A percentile compares a stretch with the other conserved stretches of the same genome.
Evolutionary conservation across 495 filamentous ascomycete species (phyloP).

Genomic region (Aspergillus mulundensis): DNA sequence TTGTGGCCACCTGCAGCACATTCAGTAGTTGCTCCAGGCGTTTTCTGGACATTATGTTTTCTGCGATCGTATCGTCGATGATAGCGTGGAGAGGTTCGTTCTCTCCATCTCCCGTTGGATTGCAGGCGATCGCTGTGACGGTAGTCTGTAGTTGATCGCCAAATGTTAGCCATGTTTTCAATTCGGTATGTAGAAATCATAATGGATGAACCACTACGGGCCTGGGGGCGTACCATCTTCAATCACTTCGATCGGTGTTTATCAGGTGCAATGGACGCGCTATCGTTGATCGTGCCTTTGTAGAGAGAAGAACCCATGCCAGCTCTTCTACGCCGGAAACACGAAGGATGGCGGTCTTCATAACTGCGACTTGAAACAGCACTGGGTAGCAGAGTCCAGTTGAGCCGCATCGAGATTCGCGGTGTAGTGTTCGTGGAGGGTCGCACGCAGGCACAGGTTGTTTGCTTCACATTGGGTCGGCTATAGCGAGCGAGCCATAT

Average conservation of each 20-base stretch:
- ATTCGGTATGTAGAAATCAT: no score
- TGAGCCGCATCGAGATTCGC: constrained; percentile 3
- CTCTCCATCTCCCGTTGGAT: background rate
- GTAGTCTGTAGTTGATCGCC: no score
- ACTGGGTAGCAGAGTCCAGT: background rate
- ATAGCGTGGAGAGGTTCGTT: background rate
- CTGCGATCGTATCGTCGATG: background rate
- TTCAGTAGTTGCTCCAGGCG: background rate
- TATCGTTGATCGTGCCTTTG: no score
- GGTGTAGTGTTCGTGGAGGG: background rate
- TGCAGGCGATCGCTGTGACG: background rate
- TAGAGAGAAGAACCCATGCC: no score
- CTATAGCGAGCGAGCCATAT: no score
- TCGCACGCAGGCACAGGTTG: background rate
- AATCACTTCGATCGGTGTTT: no score
- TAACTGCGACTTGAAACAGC: background rate
- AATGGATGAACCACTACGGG: no score
- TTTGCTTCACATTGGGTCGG: background rate
- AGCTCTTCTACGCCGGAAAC: no score
- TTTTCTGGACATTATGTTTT: background rate
- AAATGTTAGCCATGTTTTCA: no score
- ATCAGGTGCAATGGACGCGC: no score
- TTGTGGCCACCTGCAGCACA: background rate
- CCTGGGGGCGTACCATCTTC: background rate
- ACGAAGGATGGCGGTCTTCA: background rate